Evolutionary conservation across 2,329 filamentous ascomycete species (phyloP), one percentile per base, ranked within the genome.

Genomic region (Colletotrichum aenigma): DNA sequence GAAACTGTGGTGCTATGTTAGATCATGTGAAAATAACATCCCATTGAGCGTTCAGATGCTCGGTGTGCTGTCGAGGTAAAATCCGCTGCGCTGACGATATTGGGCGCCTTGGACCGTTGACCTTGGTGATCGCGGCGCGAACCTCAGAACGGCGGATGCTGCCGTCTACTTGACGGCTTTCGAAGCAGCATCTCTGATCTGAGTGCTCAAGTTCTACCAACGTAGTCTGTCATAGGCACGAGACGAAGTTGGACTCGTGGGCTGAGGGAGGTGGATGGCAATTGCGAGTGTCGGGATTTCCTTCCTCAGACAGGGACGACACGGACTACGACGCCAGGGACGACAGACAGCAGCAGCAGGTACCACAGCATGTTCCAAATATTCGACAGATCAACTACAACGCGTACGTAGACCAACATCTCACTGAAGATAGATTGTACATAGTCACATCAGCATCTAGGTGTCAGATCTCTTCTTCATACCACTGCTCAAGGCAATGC

Each of bases 381-480:
- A 8, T 16, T 38, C 15, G 34, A 38, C 15, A 16, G 2, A 16
- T 38, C 34, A 38, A 38, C 1, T 1, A 38, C 15, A 16, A 38
- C 34, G 7, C 34, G 2, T 16, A 38, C 34, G 34, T 1, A 16
- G 13, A 0, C 13, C 1, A 36, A 3, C 15, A 3, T 32, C 32
- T 32, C 30, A 6, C 5, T 34, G n/a, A n/a, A n/a, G n/a, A n/a
- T n/a, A n/a, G n/a, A 34, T 34, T 2, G 0, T 36, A 36, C 34
- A 36, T 0, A 2, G 16, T 16, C 15, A 38, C 15, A 4, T 0
- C 34, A 0, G 15, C 34, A 38, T 38, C 34, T 1, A 16, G 0
- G 15, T 7, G 0, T 38, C 15, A 38, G 15, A 1, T 38, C 36
- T n/a, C 86, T 87, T 88, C 87, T 82, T 88, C 85, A 80, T 84